These are phyloP conservation scores for Leishmania martiniquensis DNA, from an alignment of 208 protist species.

Conservation along the genomic window DNA sequence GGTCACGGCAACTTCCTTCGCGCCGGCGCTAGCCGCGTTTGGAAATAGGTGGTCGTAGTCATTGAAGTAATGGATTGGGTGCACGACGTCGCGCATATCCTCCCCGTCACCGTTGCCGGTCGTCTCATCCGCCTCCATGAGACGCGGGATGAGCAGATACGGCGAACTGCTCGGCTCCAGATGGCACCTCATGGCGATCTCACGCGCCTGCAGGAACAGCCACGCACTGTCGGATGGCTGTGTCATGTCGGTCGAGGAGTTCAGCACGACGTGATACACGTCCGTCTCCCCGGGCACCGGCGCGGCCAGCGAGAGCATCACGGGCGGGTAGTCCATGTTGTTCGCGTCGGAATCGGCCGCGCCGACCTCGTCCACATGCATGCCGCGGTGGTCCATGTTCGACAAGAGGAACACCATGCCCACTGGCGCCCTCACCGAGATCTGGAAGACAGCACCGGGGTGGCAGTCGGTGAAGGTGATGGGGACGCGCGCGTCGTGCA, in stretches of 20 bases:
- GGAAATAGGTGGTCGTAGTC: conserved; percentile 41
- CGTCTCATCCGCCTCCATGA: conserved; percentile 68
- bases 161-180: conserved; percentile 60
- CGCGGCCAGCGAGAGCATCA: conserved; percentile 80
- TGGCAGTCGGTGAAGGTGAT: conserved; percentile 70
- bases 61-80: conserved; percentile 75
- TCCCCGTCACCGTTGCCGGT: conserved; percentile 21
- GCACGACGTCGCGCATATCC: conserved; percentile 39
- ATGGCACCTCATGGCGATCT: conserved; percentile 67
- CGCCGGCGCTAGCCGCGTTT: conserved; percentile 4
- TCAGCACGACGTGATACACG: conserved; percentile 57
- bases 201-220: conserved; percentile 84
- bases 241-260: conserved; percentile 58
- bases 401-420: conserved; percentile 57
- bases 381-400: conserved; percentile 65
- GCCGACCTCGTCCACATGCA: conserved; percentile 28
- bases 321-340: conserved; percentile 69
- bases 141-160: conserved; percentile 72
- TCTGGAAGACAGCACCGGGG: conserved; percentile 60
- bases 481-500: conserved; percentile 70
- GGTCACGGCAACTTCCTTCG: conserved; percentile 68
- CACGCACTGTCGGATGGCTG: conserved; percentile 60
- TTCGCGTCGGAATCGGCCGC: conserved; percentile 29
- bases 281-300: conserved; percentile 28
- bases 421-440: conserved; percentile 53